Base-by-base conservation (phyloP, 148 eudicot genomes). In the Limonium bicolor region DNA sequence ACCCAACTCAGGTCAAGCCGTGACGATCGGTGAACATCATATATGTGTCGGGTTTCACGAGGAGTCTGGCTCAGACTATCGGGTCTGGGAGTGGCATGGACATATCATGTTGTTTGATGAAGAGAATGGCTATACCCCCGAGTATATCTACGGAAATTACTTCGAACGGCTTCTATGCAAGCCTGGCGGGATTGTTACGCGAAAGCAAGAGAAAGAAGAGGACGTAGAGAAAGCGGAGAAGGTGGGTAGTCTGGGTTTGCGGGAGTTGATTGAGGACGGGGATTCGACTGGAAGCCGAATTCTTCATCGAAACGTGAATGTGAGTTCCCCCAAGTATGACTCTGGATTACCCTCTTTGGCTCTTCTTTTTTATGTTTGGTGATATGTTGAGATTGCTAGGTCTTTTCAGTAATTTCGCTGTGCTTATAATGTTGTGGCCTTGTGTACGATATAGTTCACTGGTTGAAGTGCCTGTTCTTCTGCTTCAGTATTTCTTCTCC, bases 1-100 rank as follows among this genome's bases (percentile, higher is more conserved):
- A 30, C 86, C 96, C 27, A 87, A 87, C 62, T 82, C 96, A 5
- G 96, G 96, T 4, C 94, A 79, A 43, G 96, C 94, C 1, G 69
- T 79, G 2, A 20, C 78, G 14, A 63, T 87, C 22, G 84, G 87
- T 0, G 90, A 87, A 11, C 80, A 87, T 33, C 78, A 87, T 60
- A 65, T 87, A 22, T 87, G 94, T 33, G 80, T 87, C 4, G 96
- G 90, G 47, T 87, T 73, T 67, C 94, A 83, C 22, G 69, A 69
- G 48, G 90, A 83, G 16, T 21, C 20, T 3, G 90, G 61, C 34
- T 73, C 94, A 27, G 82, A 76, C 37, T 82, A 87, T 39, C 75
- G 96, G 59, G 96, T 87, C 16, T 87, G 96, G 94, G 94, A 87
- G 60, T 87, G 96, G 94, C 96, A 87, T 21, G 96, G 94, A 0